Base-by-base conservation (phyloP, 176 grass and related monocot species). In the Oryza glumipatula region DNA sequence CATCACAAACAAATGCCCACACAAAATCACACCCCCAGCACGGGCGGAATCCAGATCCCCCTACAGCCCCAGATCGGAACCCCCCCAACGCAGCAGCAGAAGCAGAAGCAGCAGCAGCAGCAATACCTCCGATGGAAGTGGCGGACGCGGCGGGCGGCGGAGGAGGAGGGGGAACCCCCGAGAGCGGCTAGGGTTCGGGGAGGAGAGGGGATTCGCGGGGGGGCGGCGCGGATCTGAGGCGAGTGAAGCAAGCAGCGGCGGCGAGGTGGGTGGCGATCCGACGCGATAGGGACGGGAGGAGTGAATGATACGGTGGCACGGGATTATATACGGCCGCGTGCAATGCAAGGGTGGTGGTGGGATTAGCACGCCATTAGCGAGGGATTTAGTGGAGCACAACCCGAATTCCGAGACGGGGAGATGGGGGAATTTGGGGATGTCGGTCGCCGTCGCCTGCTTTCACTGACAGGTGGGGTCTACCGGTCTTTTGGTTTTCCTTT, bases 251-350 rank as follows among this genome's bases (percentile, higher is more conserved):
- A 17, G 16, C 12, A 10, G 70, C 26, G 36, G 39, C 82, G 15
- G 88, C 78, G 74, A 74, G 30, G 84, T 73, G 83, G 84, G 80
- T 76, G 80, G 89, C 80, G 89, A 90, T 90, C 89, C 89, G 89
- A 73, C 76, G 64, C 35, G 84, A 84, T 87, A 90, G 84, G 84
- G 80, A 64, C 61, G 32, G 54, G 23, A 9, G 11, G 47, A 49
- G 12, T 13, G 47, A 3, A 32, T 32, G 30, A 32, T 32, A 32
- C 30, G 30, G 30, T 32, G 30, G 2, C 30, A 32, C 30, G 30
- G 30, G 30, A 15, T 22, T 72, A 1, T 75, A 74, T 75, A 21
- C 0, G 19, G 9, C 7, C 7, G 22, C 44, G 71, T 49, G 3
- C 12, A 13, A 15, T 13, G 36, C 36, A 38, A 38, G 5, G 36